Base-by-base conservation (phyloP, 2,329 filamentous ascomycete species). In the Pseudogymnoascus sp. region DNA sequence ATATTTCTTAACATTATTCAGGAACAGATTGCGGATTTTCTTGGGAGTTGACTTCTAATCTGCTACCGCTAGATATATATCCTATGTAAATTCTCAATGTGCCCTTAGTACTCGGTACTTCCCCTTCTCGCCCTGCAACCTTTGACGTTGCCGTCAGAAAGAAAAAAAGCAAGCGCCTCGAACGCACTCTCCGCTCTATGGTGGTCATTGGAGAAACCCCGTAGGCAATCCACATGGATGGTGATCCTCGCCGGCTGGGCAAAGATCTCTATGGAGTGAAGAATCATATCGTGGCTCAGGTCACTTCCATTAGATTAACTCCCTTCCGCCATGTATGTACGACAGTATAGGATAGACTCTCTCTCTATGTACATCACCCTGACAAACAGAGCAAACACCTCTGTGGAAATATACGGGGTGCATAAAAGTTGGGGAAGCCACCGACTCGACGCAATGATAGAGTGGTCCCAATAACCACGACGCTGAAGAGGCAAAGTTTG, bases 141-240 rank as follows among this genome's bases (percentile, higher is more conserved):
- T 84, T 81, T 57, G 82, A 81, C 56, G 86, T 92, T 7, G 94
- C 94, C 73, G 82, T 82, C 67, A 86, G 81, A 60, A 95, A 80
- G n/a, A 6, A 94, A 94, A 41, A 96, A 84, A 0, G 94, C 94
- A 66, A 97, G 75, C 52, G 94, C 94, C 82, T 99, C 99, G 76
- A 99, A 96, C 13, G 92, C 94, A 72, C 89, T 94, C 82, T 97
- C 94, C 8, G 94, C 92, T 61, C 92, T 81, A 77, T 97, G 94
- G 75, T 97, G 94, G 75, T 97, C 94, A 74, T 97, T 99, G n/a
- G n/a, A n/a, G 63, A 88, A 83, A 58, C 94, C 94, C 64, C 90
- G 83, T 60, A 96, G 75, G 74, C 90, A 95, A 75, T 96, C 90
- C 61, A 99, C 90, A 77, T 99, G 94, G 70, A 97, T 77, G n/a